Evolutionary conservation across 1,284 basidiomycete genomes (phyloP).

Genomic region (Cryptococcus sp.): DNA sequence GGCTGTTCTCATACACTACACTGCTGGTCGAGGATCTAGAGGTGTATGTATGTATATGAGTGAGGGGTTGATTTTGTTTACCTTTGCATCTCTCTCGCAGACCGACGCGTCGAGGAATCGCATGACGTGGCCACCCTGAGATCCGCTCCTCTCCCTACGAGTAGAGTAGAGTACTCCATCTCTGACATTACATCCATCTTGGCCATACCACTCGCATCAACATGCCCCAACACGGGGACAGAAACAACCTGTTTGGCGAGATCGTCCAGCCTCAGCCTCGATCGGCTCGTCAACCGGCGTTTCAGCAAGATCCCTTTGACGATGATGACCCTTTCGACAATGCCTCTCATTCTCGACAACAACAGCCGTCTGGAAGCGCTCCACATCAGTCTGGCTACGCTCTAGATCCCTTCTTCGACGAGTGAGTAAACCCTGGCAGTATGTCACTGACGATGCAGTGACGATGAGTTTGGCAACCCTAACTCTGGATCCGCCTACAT

Average conservation of each 20-base stretch:
- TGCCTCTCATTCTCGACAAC: background rate
- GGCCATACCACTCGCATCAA: background rate
- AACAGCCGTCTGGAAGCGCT: background rate
- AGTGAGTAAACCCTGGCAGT: conserved; percentile 25
- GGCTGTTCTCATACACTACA: no score
- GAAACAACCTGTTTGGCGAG: conserved; percentile 41
- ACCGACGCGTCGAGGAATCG: no score
- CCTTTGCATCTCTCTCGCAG: no score
- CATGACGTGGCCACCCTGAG: no score
- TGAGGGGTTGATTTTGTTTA: no score
- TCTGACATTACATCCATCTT: background rate
- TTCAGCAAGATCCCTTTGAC: conserved; percentile 32
- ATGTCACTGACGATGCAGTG: conserved; percentile 18
- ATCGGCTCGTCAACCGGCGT: conserved; percentile 10
- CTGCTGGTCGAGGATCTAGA: no score
- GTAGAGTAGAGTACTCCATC: no score
- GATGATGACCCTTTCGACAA: conserved; percentile 15
- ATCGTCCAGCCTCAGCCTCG: conserved; percentile 35
- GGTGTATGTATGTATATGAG: no score
- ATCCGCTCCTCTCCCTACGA: no score
- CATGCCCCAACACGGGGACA: background rate
- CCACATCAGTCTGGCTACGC: conserved; percentile 33
- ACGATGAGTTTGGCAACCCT: conserved; percentile 38
- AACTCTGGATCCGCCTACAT: conserved; percentile 9
- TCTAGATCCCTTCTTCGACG: conserved; percentile 47